Percentiles rank a stretch among this genome's conserved stretches.
Evolutionary conservation across 2,329 filamentous ascomycete genomes (phyloP).

Genomic region (Xylaria polymorpha): DNA sequence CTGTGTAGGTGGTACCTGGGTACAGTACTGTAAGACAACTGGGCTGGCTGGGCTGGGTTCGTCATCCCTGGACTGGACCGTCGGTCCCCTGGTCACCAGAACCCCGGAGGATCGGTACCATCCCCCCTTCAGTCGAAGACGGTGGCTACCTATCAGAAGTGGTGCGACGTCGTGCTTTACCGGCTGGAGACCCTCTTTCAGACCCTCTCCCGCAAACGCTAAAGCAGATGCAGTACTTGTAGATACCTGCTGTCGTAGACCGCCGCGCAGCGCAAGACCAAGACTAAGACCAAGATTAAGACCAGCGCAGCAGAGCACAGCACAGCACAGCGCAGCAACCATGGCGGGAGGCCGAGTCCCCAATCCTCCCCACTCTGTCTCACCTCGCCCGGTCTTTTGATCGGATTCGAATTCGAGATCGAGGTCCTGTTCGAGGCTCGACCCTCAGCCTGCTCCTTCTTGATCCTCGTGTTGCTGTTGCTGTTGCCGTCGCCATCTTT

Average conservation of each 20-base stretch:
- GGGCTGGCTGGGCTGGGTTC: slow-evolving; percentile 15
- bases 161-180: slow-evolving; percentile 35
- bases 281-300: background rate
- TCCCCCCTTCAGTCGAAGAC: background rate
- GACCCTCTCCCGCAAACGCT: slow-evolving; percentile 37
- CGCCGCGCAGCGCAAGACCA: slow-evolving; percentile 18
- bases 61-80: slow-evolving; percentile 22
- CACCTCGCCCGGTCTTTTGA: slow-evolving; percentile 33
- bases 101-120: slow-evolving; percentile 24
- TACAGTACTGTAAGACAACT: slow-evolving; percentile 22
- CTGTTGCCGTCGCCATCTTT: background rate
- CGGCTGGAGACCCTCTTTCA: slow-evolving; percentile 37
- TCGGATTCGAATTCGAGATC: slow-evolving; percentile 22
- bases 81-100: slow-evolving; percentile 6
- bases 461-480: slow-evolving; percentile 6
- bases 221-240: slow-evolving; percentile 13
- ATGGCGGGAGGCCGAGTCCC: slow-evolving; percentile 29
- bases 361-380: slow-evolving; percentile 38
- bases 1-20: too few species aligned
- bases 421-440: slow-evolving; percentile 5
- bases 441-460: slow-evolving; percentile 23
- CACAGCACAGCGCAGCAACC: background rate
- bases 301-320: background rate
- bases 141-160: slow-evolving; percentile 28
- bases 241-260: slow-evolving; percentile 21